Evolutionary conservation across 805 yeast genomes (phyloP), one percentile per base, ranked within the genome.

Genomic region (Cyberlindnera misumaiensis): DNA sequence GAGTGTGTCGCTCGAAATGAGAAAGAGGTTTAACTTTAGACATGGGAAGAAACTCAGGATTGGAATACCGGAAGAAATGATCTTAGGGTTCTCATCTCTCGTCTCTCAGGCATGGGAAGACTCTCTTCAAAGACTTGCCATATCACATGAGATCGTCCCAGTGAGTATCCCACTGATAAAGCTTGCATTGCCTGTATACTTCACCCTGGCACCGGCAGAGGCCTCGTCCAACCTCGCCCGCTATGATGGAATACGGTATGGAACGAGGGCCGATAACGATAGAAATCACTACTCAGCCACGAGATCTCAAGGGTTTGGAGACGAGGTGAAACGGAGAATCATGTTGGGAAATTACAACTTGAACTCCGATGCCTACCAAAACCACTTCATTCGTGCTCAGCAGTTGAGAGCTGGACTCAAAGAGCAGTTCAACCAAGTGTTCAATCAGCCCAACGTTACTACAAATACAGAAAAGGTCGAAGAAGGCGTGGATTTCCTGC

Each of bases 151-250:
- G 45, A 59, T 93, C 2, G 64, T 67, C 13, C 70, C 79, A 0
- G 76, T 93, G 1, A 78, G 93, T 0, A 56, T 90, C 0, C 95
- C 96, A 5, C 64, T 82, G 0, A 62, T 88, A 9, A 72, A 71
- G 41, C 62, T 69, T 38, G 71, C 89, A 18, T 61, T 93, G 13
- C 88, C 94, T 20, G 75, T 87, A 0, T 93, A 93, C 59, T 90
- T 84, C 56, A 83, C 96, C 0, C 50, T 94, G 28, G 89, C 93
- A 2, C 83, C 96, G 0, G 83, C 96, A 0, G 98, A 93, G 54
- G 97, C 97, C 0, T 80, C 94, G 1, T 90, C 97, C 0, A 93
- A 93, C 55, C 68, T 93, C 35, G 75, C 96, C 1, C 68, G 97
- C 25, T 93, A 73, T 54, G 98, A 93, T 60, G 98, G 98, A 3